Evolutionary conservation across 2,329 filamentous ascomycete genomes (phyloP), one percentile per base, ranked within the genome.

Genomic region (Myriosclerotinia curreyana): DNA sequence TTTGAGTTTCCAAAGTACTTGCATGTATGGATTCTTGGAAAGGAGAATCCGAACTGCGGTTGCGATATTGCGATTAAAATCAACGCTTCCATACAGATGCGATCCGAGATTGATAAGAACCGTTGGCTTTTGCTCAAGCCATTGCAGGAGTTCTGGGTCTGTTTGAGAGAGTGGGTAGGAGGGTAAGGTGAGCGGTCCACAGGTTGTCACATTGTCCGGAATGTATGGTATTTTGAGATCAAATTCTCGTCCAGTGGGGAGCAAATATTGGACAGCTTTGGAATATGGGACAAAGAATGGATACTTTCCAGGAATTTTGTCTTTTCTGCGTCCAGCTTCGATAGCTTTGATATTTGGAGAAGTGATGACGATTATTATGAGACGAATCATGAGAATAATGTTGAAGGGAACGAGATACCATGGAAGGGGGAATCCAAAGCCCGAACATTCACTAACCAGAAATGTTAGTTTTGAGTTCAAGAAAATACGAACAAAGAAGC

Each of bases 41-140:
- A 83, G 70, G 2, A 79, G 71, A 0, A 70, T 66, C 11, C 71
- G 72, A 3, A 83, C 46, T 0, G 76, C 77, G 0, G 50, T 54
- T 0, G 77, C 77, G 40, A 83, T 75, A 40, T 79, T 76, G 9
- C 72, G 55, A 0, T 77, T 78, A 54, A 78, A 74, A 0, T 62
- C 42, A 8, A 62, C 52, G 25, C 69, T 69, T 49, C 67, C 66
- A 20, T 59, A 36, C 14, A 69, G 58, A 28, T 69, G 67, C 0
- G 79, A 79, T 0, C 82, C 82, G 1, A 83, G 70, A 65, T 80
- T 82, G 42, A 83, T 74, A n/a, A 81, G 75, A 0, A 84, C 70
- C 0, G 80, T 82, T 2, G 79, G 78, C 0, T 73, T 73, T 3
- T 71, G 69, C 0, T 69, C 66, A 4, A 83, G 72, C 82, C 81